Evolutionary conservation across 306 rosid genomes (phyloP), one percentile per base, ranked within the genome.

Genomic region (Canavalia gladiata): DNA sequence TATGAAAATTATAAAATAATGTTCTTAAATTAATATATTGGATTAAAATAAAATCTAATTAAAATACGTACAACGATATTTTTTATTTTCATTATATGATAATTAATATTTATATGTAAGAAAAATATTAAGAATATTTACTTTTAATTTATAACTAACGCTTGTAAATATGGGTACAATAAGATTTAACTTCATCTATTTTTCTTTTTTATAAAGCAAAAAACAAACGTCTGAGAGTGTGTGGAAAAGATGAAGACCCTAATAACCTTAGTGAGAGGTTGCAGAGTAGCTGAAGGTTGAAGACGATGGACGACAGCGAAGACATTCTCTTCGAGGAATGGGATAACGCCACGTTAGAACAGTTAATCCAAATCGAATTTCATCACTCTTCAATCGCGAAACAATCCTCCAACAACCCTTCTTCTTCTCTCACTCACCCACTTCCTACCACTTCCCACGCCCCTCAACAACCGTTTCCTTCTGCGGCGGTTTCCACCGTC

Each of bases 281-380:
- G 25, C 25, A 58, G 25, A 30, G 30, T 7, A 1, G 8, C 33
- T 1, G 9, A 13, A 13, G 7, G 45, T 7, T 43, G 64, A 59
- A 60, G 69, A 65, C 11, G 86, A 82, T 72, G 89, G 49, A 37
- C 33, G 88, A 66, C 63, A 57, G 18, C 35, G 86, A 71, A 51
- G 93, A 86, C 75, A 87, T 55, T 5, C 85, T 87, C 50, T 83
- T 89, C 59, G 95, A 92, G 13, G 92, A 89, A 2, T 89, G 92
- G 94, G 94, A 87, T 18, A 83, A 78, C 3, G 87, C 67, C 0
- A 75, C 88, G 74, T 31, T 82, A 41, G 86, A 86, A n/a, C 81
- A 87, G 43, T 37, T 90, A 54, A 72, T 90, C 86, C 84, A 86
- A 65, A 84, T 62, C 4, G 88, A 83, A 81, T 95, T 60, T 8